A percentile compares a stretch with the other conserved stretches of the same genome.
Conservation (phyloP, 1,284 basidiomycete species). For the Tilletia caries region DNA sequence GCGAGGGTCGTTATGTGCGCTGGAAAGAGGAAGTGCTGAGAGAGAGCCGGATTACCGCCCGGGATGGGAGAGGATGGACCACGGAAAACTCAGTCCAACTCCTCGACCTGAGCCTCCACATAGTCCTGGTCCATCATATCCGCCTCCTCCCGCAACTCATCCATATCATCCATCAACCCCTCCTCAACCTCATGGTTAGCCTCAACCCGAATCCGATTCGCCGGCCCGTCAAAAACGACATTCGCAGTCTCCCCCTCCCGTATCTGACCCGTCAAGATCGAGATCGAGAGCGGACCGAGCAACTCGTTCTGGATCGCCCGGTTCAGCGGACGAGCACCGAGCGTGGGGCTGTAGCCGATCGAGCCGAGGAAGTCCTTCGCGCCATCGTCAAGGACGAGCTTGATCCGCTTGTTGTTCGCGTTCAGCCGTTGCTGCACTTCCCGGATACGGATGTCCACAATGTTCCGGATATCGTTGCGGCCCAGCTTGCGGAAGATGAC, state of each 20-base stretch:
- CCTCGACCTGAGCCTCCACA: conserved; percentile 7
- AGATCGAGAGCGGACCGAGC: conserved; percentile 82
- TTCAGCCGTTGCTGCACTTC: conserved; percentile 71
- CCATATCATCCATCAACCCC: not conserved
- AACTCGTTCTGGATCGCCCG: conserved; percentile 88
- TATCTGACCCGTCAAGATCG: conserved; percentile 78
- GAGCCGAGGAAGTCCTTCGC: conserved; percentile 72
- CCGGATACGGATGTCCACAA: conserved; percentile 59
- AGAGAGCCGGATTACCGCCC: no score
- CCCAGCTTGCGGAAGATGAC: conserved; percentile 61
- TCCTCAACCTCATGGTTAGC: conserved; percentile 68
- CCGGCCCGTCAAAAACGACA: conserved; percentile 76
- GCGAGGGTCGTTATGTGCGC: no score
- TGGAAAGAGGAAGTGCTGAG: no score
- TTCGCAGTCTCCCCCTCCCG: conserved; percentile 75
- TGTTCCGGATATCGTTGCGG: conserved; percentile 57
- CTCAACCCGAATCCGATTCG: conserved; percentile 73
- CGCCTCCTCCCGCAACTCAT: not conserved
- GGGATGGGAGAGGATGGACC: no score
- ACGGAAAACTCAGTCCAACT: conserved; percentile 5
- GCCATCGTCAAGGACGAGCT: conserved; percentile 69
- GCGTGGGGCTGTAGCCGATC: conserved; percentile 59
- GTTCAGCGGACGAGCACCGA: conserved; percentile 77
- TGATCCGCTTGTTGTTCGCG: conserved; percentile 71
- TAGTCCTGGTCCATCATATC: conserved; percentile 10